These are phyloP conservation scores for Trichophyton equinum DNA, from an alignment of 2,329 filamentous ascomycete species.

Conservation along the genomic window DNA sequence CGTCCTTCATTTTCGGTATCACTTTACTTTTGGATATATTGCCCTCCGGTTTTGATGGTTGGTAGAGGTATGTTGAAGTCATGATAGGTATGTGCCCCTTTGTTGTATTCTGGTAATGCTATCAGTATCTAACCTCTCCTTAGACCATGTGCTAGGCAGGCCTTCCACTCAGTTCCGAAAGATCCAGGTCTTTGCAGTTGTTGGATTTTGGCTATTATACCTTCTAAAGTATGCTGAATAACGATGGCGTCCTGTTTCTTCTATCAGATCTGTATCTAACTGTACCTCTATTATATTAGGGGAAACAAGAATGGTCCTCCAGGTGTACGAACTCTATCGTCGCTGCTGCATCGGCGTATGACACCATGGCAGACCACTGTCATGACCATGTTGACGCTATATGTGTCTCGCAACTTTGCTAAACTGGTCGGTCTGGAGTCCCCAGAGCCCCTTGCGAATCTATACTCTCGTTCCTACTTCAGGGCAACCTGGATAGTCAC, in stretches of 20 bases:
- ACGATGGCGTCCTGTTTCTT: not conserved
- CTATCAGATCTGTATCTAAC: not conserved
- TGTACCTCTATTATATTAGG: conserved; percentile 36
- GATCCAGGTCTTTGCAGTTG: conserved; percentile 79
- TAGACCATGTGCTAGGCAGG: conserved; percentile 81
- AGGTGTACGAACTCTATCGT: conserved; percentile 56
- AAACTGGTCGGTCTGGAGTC: conserved; percentile 83
- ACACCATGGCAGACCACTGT: conserved; percentile 86
- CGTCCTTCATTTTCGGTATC: not conserved
- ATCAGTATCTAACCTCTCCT: not conserved
- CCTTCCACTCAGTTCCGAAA: conserved; percentile 86
- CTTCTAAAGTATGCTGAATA: conserved; percentile 51
- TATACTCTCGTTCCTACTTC: conserved; percentile 87
- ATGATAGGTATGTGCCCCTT: not conserved
- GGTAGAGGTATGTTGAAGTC: not conserved
- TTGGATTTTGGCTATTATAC: conserved; percentile 84
- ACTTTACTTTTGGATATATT: not conserved
- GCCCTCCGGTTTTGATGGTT: not conserved
- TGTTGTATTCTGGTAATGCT: not conserved
- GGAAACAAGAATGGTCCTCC: conserved; percentile 85
- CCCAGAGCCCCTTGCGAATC: conserved; percentile 83
- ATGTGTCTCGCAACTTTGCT: conserved; percentile 83
- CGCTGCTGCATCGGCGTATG: conserved; percentile 54
- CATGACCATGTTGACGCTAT: conserved; percentile 79
- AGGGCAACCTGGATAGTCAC: conserved; percentile 95